A percentile compares a stretch with the other conserved stretches of the same genome.
These are phyloP conservation scores for Aspergillus bertholletiae DNA, from an alignment of 495 filamentous ascomycete genomes.

Conservation along the genomic window DNA sequence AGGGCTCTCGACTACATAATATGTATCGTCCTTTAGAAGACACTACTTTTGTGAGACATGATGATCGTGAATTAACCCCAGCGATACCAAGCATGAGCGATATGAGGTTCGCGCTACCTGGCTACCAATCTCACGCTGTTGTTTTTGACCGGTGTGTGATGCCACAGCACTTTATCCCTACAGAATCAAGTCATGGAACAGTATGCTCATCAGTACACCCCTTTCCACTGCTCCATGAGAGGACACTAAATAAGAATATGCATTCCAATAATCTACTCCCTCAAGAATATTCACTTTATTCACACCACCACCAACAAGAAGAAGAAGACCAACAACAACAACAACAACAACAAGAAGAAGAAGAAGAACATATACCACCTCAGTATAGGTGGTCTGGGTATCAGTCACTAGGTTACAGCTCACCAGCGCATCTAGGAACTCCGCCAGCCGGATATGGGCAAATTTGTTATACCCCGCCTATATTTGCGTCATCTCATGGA, in stretches of 20 bases:
- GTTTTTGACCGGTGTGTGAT: slow-evolving; percentile 28
- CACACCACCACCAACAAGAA: background rate
- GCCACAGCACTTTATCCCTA: slow-evolving; percentile 29
- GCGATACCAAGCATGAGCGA: slow-evolving; percentile 43
- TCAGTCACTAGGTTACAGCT: slow-evolving; percentile 22
- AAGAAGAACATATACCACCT: slow-evolving; percentile 13
- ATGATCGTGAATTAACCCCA: slow-evolving; percentile 24
- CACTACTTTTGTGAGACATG: slow-evolving; percentile 16
- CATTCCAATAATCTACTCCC: slow-evolving; percentile 29
- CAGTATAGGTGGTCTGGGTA: slow-evolving; percentile 30
- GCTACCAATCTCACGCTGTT: slow-evolving; percentile 27
- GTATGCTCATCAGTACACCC: slow-evolving; percentile 38
- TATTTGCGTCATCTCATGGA: slow-evolving; percentile 20
- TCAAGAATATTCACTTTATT: slow-evolving; percentile 28
- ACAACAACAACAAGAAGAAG: slow-evolving; percentile 2
- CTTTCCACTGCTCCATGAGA: slow-evolving; percentile 31
- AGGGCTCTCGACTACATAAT: slow-evolving; percentile 19
- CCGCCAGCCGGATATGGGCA: slow-evolving; percentile 22
- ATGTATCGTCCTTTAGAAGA: slow-evolving; percentile 19
- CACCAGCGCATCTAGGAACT: slow-evolving; percentile 12
- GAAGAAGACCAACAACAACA: background rate
- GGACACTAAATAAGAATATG: slow-evolving; percentile 12
- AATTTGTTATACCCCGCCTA: slow-evolving; percentile 24
- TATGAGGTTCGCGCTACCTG: slow-evolving; percentile 44
- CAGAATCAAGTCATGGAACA: slow-evolving; percentile 23